Conservation (phyloP, 352 stramenopile genomes). For the Globisporangium paroecandrum region DNA sequence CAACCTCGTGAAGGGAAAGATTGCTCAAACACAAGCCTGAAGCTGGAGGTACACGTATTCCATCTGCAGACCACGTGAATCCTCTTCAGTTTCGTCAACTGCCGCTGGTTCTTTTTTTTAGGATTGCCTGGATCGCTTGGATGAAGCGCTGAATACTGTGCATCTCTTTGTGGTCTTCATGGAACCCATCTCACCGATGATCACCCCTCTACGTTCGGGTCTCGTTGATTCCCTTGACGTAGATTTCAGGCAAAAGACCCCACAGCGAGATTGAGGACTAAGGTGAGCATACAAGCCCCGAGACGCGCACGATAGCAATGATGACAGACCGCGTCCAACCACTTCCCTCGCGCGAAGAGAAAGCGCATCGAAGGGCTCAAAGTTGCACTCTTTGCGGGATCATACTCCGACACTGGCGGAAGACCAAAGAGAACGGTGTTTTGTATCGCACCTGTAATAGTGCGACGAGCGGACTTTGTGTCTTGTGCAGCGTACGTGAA, state of each 20-base stretch:
- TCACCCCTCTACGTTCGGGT: neutral
- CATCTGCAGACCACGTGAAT: too few relatives aligned
- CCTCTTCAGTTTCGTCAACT: neutral
- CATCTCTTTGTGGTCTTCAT: too few relatives aligned
- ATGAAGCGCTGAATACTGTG: too few relatives aligned
- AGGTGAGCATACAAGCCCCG: neutral
- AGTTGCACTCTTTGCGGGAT: neutral
- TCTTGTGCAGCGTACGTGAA: neutral
- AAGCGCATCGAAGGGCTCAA: constrained; percentile 1
- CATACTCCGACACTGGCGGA: neutral
- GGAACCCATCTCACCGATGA: neutral
- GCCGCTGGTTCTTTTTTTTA: neutral
- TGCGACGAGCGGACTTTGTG: neutral
- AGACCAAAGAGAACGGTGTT: neutral
- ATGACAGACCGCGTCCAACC: neutral
- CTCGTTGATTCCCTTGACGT: neutral
- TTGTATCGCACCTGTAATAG: neutral
- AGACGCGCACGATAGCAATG: neutral
- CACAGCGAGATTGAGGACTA: neutral
- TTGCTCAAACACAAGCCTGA: too few relatives aligned
- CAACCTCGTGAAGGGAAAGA: too few relatives aligned
- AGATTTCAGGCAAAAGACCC: neutral
- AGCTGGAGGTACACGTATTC: too few relatives aligned
- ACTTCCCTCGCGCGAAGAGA: neutral
- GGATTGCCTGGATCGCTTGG: too few relatives aligned